Base-by-base conservation (phyloP, 2,329 filamentous ascomycete genomes). In the Chaetomium sp. region DNA sequence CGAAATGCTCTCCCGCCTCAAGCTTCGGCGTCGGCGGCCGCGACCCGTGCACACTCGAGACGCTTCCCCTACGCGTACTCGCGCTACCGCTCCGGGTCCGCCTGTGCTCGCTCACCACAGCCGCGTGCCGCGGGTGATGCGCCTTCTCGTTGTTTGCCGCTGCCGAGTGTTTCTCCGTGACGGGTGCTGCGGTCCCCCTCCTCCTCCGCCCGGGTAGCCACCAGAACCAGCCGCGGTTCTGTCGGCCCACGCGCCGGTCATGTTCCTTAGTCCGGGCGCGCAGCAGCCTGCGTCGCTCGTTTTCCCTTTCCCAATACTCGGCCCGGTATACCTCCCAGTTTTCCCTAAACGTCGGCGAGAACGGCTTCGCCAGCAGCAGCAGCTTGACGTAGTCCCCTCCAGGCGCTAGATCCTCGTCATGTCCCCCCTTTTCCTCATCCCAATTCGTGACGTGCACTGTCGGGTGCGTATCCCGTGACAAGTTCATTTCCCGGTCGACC, bases 301-400 rank as follows among this genome's bases (percentile, higher is more conserved):
- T 99, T 70, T 99, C 94, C 59, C 86, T 86, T 65, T 96, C 92
- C 94, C 94, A 99, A 72, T 96, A 99, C 58, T 96, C 91, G 37
- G 87, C 85, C 52, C 94, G 82, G 71, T 95, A 99, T 12, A 92
- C 79, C 67, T 99, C 94, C 94, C 94, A 99, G 62, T 96, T 95
- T 70, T 97, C 91, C 19, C 94, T 82, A 67, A 99, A 99, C 47
- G 89, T 90, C 0, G 94, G 87, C 5, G 89, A 95, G 67, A 99
- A 99, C 0, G 91, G 91, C 69, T 99, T 99, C 1, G 94, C 90
- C 9, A 96, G 80, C 6, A 99, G 78, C 14, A 97, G 76, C 1
- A 99, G 79, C 70, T 95, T 94, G 64, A 99, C 86, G 67, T 92
- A 88, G 72, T 97, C 91, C 2, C 94, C 94, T 0, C 91, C 92